Conservation (phyloP, 495 filamentous ascomycete species). For the Daldinia concentrica region DNA sequence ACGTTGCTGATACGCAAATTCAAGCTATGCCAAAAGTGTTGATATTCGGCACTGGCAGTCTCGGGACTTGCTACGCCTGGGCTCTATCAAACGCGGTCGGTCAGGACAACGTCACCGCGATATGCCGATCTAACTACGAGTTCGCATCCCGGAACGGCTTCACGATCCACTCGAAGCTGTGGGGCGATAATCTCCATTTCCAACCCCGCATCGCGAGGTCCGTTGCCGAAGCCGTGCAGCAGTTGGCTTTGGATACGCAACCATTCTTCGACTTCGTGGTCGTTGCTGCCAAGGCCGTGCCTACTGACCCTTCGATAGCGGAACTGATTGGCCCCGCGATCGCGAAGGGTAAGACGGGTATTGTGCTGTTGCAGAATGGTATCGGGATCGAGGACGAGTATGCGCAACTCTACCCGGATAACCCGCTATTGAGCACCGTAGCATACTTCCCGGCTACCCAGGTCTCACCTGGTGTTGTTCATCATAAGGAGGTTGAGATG, state of each 20-base stretch:
- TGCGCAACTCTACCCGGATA: slow-evolving; percentile 53
- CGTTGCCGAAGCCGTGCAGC: slow-evolving; percentile 49
- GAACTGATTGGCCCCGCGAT: slow-evolving; percentile 56
- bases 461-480: slow-evolving; percentile 47
- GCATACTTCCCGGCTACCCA: slow-evolving; percentile 62
- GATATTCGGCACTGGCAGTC: slow-evolving; percentile 62
- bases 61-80: slow-evolving; percentile 62
- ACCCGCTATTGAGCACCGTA: slow-evolving; percentile 57
- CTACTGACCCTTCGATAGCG: slow-evolving; percentile 48
- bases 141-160: slow-evolving; percentile 59
- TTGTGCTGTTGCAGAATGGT: slow-evolving; percentile 67
- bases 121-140: slow-evolving; percentile 67
- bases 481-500: slow-evolving; percentile 47
- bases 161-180: slow-evolving; percentile 58
- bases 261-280: slow-evolving; percentile 63
- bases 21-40: slow-evolving; percentile 48
- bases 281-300: slow-evolving; percentile 56
- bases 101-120: slow-evolving; percentile 52
- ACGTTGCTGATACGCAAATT: no score
- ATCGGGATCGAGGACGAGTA: slow-evolving; percentile 63
- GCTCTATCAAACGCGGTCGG: slow-evolving; percentile 56
- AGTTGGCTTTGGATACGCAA: slow-evolving; percentile 7
- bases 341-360: slow-evolving; percentile 49
- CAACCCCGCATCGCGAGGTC: slow-evolving; percentile 53
- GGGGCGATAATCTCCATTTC: slow-evolving; percentile 53